Conservation (phyloP, 257 asterid species). For the Solanum etuberosum region DNA sequence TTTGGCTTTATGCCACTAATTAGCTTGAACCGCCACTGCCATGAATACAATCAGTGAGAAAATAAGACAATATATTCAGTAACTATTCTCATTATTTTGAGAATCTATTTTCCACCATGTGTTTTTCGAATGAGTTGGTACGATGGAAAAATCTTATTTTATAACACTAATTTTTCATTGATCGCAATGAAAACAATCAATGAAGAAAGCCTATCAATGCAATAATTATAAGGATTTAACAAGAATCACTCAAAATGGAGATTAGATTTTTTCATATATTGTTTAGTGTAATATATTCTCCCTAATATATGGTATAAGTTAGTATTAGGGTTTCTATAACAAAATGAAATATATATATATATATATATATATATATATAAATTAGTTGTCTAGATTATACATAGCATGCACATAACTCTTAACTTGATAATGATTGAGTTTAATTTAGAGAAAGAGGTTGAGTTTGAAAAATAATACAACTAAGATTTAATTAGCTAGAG, state of each 20-base stretch:
- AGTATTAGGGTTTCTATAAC: neutral
- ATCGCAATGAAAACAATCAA: neutral
- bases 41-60: neutral
- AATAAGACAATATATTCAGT: neutral
- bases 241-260: neutral
- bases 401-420: neutral
- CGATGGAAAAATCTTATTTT: neutral
- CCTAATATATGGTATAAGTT: neutral
- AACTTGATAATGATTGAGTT: neutral
- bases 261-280: neutral
- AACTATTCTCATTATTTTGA: too few relatives aligned
- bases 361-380: too few relatives aligned
- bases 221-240: neutral
- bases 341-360: neutral
- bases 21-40: neutral
- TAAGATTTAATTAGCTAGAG: neutral
- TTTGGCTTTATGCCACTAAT: neutral
- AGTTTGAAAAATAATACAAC: neutral
- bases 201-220: neutral
- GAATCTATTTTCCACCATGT: too few relatives aligned
- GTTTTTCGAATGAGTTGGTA: too few relatives aligned
- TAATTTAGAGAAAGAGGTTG: neutral
- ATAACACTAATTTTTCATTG: neutral
- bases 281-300: neutral
- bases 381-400: neutral